These are phyloP conservation scores for Babesia ovata DNA, from an alignment of 169 alveolate genomes.

Conservation along the genomic window DNA sequence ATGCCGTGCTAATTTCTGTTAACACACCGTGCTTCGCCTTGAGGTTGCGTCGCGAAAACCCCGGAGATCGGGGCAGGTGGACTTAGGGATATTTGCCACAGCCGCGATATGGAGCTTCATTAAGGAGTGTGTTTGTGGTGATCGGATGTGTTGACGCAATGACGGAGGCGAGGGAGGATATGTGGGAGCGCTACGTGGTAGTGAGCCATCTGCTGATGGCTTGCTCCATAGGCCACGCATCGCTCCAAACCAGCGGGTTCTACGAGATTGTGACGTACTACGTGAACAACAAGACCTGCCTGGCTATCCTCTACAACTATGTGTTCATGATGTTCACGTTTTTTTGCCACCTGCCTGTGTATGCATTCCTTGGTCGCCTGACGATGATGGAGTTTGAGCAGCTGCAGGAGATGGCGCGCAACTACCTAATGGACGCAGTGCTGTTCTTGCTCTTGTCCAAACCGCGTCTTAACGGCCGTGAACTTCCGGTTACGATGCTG, in stretches of 20 bases:
- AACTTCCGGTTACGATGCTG: slow-evolving; percentile 75
- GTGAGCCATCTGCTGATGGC: slow-evolving; percentile 67
- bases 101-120: too few species aligned
- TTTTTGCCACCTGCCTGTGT: slow-evolving; percentile 57
- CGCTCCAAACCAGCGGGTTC: slow-evolving; percentile 49
- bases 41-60: too few species aligned
- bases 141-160: not conserved
- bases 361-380: slow-evolving; percentile 72
- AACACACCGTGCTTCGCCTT: too few species aligned
- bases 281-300: slow-evolving; percentile 54
- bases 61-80: too few species aligned
- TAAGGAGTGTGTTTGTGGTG: not conserved
- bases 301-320: slow-evolving; percentile 73
- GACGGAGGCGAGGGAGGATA: slow-evolving; percentile 25
- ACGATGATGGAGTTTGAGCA: slow-evolving; percentile 75
- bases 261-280: slow-evolving; percentile 43
- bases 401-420: slow-evolving; percentile 80
- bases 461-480: slow-evolving; percentile 82
- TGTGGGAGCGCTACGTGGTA: slow-evolving; percentile 51
- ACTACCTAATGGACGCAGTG: slow-evolving; percentile 83
- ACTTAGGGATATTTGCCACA: too few species aligned
- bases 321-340: slow-evolving; percentile 67
- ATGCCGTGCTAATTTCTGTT: too few species aligned
- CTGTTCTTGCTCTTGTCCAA: slow-evolving; percentile 81
- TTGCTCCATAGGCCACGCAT: slow-evolving; percentile 52